Percentiles rank a stretch among this genome's conserved stretches.
Evolutionary conservation across 2,329 filamentous ascomycete genomes (phyloP).

Genomic region (Alternaria alternata): DNA sequence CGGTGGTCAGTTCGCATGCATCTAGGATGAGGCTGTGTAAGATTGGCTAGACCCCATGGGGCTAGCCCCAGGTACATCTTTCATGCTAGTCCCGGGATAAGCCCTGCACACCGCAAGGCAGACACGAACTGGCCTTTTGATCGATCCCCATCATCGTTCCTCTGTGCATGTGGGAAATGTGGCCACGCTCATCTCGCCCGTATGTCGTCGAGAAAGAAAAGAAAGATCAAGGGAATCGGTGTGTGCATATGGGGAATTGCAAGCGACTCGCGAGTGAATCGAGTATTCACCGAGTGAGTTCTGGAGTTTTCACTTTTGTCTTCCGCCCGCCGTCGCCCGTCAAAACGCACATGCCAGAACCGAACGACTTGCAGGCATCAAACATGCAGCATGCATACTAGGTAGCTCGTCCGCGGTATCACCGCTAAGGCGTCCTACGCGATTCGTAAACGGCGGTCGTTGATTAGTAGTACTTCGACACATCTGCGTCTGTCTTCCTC

Average conservation of each 20-base stretch:
- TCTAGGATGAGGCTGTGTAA: conserved; percentile 8
- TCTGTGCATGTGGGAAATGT: no score
- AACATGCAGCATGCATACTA: not conserved
- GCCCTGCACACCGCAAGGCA: conserved; percentile 1
- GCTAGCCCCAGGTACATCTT: not conserved
- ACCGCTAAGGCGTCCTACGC: conserved; percentile 11
- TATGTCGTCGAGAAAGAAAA: no score
- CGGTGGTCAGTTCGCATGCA: not conserved
- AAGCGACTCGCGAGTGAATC: no score
- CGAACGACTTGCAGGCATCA: not conserved
- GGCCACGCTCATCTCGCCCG: no score
- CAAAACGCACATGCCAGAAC: no score
- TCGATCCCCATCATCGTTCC: not conserved
- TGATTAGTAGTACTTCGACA: not conserved
- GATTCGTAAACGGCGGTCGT: not conserved
- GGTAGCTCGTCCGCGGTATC: not conserved
- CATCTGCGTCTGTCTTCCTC: not conserved
- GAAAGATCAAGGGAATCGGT: no score
- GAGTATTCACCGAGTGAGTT: no score
- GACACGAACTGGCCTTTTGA: not conserved
- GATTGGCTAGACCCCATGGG: not conserved
- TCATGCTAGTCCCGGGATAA: not conserved
- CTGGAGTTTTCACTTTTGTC: no score
- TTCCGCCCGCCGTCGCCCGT: no score
- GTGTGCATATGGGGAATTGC: no score